These are phyloP conservation scores for Penicillium macrosclerotiorum DNA, from an alignment of 495 filamentous ascomycete species.

Conservation along the genomic window DNA sequence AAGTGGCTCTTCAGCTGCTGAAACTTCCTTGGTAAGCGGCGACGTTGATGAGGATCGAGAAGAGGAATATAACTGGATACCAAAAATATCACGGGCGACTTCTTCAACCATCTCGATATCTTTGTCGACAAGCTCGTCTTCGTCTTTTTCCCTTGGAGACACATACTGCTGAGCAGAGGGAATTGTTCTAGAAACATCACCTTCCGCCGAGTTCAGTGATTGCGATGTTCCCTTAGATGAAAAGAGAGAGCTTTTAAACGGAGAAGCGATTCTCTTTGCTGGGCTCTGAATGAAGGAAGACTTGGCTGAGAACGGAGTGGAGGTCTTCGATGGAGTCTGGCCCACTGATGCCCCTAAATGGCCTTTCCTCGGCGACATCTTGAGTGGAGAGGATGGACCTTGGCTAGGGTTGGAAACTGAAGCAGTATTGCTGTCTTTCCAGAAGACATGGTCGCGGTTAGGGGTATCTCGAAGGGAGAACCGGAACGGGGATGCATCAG, in stretches of 20 bases:
- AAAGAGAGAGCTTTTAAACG: constrained; percentile 35
- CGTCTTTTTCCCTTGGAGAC: not conserved
- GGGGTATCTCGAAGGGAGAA: constrained; percentile 40
- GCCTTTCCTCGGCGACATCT: constrained; percentile 45
- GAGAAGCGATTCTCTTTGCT: constrained; percentile 40
- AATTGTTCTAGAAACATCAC: not conserved
- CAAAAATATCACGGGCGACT: constrained; percentile 28
- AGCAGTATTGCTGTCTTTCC: constrained; percentile 9
- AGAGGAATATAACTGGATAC: constrained; percentile 20
- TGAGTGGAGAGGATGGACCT: constrained; percentile 34
- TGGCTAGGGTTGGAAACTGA: constrained; percentile 31
- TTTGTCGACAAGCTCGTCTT: constrained; percentile 2
- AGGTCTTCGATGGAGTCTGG: constrained; percentile 27
- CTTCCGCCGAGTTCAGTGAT: too few relatives aligned
- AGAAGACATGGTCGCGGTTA: constrained; percentile 26
- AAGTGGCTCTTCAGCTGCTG: not conserved
- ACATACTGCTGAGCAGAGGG: not conserved
- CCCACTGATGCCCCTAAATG: constrained; percentile 36
- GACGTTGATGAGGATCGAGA: constrained; percentile 5
- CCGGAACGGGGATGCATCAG: constrained; percentile 49
- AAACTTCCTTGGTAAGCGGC: constrained; percentile 1
- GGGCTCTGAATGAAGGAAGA: constrained; percentile 43
- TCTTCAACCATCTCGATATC: constrained; percentile 26
- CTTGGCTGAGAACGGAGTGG: constrained; percentile 31
- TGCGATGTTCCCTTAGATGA: constrained; percentile 11